A percentile compares a stretch with the other conserved stretches of the same genome.
Conservation (phyloP, 495 filamentous ascomycete genomes). For the Parathielavia hyrcaniae region DNA sequence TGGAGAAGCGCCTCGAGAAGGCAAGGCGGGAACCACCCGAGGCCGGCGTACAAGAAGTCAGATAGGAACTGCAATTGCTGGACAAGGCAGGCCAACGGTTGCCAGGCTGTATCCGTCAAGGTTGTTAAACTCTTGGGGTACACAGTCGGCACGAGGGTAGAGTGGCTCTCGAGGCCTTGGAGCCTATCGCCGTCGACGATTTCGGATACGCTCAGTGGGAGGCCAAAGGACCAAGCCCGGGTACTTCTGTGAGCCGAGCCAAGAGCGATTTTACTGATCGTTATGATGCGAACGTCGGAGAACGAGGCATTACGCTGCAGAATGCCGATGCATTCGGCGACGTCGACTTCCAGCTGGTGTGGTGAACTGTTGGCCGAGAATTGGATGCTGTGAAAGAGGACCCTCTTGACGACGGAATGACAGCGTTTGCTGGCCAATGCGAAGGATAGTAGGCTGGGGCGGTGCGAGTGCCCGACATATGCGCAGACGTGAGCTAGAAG, state of each 20-base stretch:
- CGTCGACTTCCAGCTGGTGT: constrained; percentile 1
- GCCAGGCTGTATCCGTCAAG: not conserved
- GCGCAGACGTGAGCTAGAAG: not conserved
- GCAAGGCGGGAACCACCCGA: not conserved
- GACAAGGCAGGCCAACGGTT: not conserved
- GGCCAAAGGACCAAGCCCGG: not conserved
- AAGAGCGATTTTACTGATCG: not conserved
- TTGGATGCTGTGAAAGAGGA: constrained; percentile 1
- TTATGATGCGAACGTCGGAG: not conserved
- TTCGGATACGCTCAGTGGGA: not conserved
- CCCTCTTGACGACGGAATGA: not conserved
- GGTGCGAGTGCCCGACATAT: not conserved
- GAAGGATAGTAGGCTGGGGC: not conserved
- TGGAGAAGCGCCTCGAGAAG: not conserved
- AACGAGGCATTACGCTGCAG: not conserved
- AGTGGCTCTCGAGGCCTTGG: not conserved
- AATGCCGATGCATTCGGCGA: constrained; percentile 1
- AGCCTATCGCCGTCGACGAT: constrained; percentile 4
- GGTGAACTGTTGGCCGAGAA: not conserved
- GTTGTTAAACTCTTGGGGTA: not conserved
- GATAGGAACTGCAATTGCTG: not conserved
- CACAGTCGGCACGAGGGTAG: not conserved
- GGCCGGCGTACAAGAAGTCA: not conserved
- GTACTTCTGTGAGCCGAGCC: not conserved
- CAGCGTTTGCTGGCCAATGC: constrained; percentile 1